Conservation (phyloP, 805 yeast genomes). For the Saturnispora ahearnii region DNA sequence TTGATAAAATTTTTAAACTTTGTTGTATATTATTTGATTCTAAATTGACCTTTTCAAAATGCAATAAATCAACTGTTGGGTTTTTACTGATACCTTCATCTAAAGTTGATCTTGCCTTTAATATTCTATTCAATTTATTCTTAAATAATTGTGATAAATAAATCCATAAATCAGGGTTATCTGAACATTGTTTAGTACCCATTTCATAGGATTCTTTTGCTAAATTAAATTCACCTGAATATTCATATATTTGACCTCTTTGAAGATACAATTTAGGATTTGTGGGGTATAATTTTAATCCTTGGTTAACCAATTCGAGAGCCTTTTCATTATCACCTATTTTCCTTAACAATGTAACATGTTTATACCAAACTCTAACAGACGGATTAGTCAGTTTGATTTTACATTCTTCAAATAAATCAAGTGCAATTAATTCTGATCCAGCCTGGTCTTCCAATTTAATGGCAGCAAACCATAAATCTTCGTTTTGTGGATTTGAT, state of each 20-base stretch:
- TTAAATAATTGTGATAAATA: slow-evolving; percentile 41
- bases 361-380: slow-evolving; percentile 54
- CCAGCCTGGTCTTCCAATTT: slow-evolving; percentile 47
- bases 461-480: slow-evolving; percentile 63
- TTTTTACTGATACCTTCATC: slow-evolving; percentile 55
- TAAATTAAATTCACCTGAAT: slow-evolving; percentile 21
- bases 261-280: slow-evolving; percentile 51
- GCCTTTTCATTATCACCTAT: slow-evolving; percentile 31
- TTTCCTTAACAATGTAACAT: slow-evolving; percentile 43
- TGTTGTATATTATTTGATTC: slow-evolving; percentile 50
- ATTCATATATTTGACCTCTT: slow-evolving; percentile 45
- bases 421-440: slow-evolving; percentile 29
- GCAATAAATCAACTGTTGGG: slow-evolving; percentile 42
- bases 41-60: slow-evolving; percentile 48
- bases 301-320: slow-evolving; percentile 34
- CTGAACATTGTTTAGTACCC: slow-evolving; percentile 44
- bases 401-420: slow-evolving; percentile 27
- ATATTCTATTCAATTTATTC: slow-evolving; percentile 29
- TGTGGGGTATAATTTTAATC: slow-evolving; percentile 39
- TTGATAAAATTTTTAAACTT: slow-evolving; percentile 36
- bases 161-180: slow-evolving; percentile 45
- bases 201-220: slow-evolving; percentile 40
- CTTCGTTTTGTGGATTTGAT: slow-evolving; percentile 37
- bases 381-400: slow-evolving; percentile 19
- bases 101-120: slow-evolving; percentile 61